Evolutionary conservation across 768 basidiomycete species (phyloP), one percentile per base, ranked within the genome.

Genomic region (Paxillus ammoniavirescens): DNA sequence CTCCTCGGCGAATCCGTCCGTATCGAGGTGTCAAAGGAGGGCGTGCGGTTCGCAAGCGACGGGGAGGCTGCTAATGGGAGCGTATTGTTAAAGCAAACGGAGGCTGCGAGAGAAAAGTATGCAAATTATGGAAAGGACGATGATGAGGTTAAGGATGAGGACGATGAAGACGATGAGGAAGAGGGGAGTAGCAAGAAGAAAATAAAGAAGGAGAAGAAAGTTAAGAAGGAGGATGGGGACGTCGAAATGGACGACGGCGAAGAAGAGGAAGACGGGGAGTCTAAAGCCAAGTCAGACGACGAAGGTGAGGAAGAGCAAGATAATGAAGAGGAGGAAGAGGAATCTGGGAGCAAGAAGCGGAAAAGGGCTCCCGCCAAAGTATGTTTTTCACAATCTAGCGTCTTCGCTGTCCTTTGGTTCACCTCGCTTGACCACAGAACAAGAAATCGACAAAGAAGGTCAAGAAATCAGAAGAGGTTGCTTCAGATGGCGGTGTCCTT

Each of bases 11-110:
- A 99, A 75, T 86, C 83, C 47, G 95, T 98, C 42, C 87, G 92
- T 42, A 96, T 99, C 67, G 96, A 98, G 61, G 93, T 97, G 38
- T 83, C 83, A 56, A 98, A 98, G 68, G 96, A 98, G 65, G 97
- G 97, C 46, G 89, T 98, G 6, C 80, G 93, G 28, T 99, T 99
- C 69, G 81, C 85, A 15, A 83, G 86, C 47, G 97, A 98, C 33
- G 97, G 97, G 42, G 97, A 99, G 73, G 83, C 93, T 3, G 96
- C 96, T 10, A 93, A 91, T 57, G 95, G 93, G 2, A 88, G 75
- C 65, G 86, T 98, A 2, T 73, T 97, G 17, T 72, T 99, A 43
- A 87, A 89, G 66, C 91, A 89, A 61, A 80, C 81, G 5, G 87
- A 87, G 8, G 77, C 76, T 2, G 73, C 76, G n/a, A 62, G 62